Evolutionary conservation across 2,329 filamentous ascomycete species (phyloP).

Genomic region (Dactylellina drechsleri): DNA sequence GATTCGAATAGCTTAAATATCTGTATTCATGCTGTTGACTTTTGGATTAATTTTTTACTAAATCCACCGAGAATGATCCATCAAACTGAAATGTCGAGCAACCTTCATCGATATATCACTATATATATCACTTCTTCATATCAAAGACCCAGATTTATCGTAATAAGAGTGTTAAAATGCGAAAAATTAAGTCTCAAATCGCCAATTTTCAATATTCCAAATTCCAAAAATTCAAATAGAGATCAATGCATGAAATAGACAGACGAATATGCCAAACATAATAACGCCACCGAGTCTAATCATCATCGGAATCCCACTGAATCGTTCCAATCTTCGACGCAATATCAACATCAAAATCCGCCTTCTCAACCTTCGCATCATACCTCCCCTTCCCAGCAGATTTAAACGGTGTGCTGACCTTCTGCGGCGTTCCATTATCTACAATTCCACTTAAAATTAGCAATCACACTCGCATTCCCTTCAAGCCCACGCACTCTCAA

Average conservation of each 20-base stretch:
- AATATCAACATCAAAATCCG: slow-evolving; percentile 37
- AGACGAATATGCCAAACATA: neutral
- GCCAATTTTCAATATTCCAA: too few species aligned
- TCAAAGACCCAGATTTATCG: too few species aligned
- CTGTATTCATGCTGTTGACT: too few species aligned
- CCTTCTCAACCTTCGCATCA: slow-evolving; percentile 2
- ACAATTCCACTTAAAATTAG: neutral
- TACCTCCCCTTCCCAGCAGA: slow-evolving; percentile 10
- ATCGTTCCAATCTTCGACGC: slow-evolving; percentile 40
- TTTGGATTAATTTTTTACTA: too few species aligned
- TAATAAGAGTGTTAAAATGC: too few species aligned
- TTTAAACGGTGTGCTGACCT: slow-evolving; percentile 13
- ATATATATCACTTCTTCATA: too few species aligned
- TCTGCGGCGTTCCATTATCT: slow-evolving; percentile 15
- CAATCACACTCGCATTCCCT: neutral
- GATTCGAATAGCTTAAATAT: too few species aligned
- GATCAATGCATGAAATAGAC: too few species aligned
- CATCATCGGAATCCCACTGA: slow-evolving; percentile 39
- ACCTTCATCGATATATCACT: too few species aligned
- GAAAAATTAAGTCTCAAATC: slow-evolving; percentile 12
- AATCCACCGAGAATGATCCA: too few species aligned
- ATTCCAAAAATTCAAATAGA: neutral
- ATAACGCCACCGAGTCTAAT: slow-evolving; percentile 4
- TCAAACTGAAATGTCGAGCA: too few species aligned
- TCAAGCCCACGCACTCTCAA: too few species aligned